Conservation (phyloP, 2,329 filamentous ascomycete species). For the Diaporthe vaccinii region DNA sequence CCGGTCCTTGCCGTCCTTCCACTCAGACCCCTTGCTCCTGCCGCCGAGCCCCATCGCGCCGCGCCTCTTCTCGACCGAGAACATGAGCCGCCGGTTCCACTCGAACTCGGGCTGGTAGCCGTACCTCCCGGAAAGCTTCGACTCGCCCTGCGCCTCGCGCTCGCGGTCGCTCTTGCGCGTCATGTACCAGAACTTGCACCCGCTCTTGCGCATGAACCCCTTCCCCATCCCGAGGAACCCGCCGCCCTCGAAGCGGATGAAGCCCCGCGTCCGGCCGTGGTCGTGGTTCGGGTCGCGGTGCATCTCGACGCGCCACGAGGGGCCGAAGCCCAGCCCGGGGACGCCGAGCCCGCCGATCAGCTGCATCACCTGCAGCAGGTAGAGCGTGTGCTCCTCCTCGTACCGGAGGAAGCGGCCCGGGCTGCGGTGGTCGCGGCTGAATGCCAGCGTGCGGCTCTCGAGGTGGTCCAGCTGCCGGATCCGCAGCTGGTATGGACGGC, state of each 20-base stretch:
- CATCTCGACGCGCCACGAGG: conserved; percentile 36
- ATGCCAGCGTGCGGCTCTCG: conserved; percentile 36
- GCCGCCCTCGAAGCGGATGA: conserved; percentile 37
- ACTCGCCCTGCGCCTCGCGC: conserved; percentile 20
- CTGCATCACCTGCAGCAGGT: conserved; percentile 36
- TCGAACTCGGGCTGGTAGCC: conserved; percentile 36
- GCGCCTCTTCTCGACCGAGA: conserved; percentile 34
- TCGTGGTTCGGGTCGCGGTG: conserved; percentile 31
- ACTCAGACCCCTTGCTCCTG: conserved; percentile 13
- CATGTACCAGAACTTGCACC: conserved; percentile 42
- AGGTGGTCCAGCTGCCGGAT: conserved; percentile 35
- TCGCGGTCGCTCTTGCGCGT: conserved; percentile 36
- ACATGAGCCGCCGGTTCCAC: conserved; percentile 34
- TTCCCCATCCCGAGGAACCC: conserved; percentile 30
- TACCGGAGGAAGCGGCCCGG: conserved; percentile 10
- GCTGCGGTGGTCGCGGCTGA: conserved; percentile 7
- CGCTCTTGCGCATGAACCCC: conserved; percentile 32
- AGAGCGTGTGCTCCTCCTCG: conserved; percentile 34
- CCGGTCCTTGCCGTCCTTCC: conserved; percentile 34
- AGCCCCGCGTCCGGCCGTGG: not conserved
- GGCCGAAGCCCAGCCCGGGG: conserved; percentile 28
- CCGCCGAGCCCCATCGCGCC: conserved; percentile 7
- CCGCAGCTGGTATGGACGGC: conserved; percentile 28
- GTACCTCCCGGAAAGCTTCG: conserved; percentile 51
- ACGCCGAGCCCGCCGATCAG: conserved; percentile 31